Evolutionary conservation across 371 early-diverging fungal species (phyloP).

Genomic region (Rhizomucor pusillus): DNA sequence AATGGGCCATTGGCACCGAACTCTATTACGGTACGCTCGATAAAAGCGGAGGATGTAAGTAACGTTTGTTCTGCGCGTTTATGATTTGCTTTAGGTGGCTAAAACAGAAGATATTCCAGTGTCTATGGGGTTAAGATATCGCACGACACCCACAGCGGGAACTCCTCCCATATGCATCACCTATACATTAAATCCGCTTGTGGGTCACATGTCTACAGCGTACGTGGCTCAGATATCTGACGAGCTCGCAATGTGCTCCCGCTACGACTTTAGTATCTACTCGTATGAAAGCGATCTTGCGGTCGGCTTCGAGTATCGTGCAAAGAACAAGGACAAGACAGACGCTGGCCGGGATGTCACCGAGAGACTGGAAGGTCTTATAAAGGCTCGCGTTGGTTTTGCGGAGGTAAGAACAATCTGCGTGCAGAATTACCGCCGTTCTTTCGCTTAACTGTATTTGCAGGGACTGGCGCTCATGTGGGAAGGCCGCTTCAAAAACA

Average conservation of each 20-base stretch:
- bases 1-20: too few species aligned
- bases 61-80: too few species aligned
- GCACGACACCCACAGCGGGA: slow-evolving; percentile 55
- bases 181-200: slow-evolving; percentile 82
- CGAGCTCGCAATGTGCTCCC: slow-evolving; percentile 69
- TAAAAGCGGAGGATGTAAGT: too few species aligned
- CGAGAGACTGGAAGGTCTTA: slow-evolving; percentile 54
- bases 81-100: too few species aligned
- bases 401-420: slow-evolving; percentile 21
- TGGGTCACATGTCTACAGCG: slow-evolving; percentile 80
- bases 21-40: too few species aligned
- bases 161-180: slow-evolving; percentile 63
- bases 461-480: slow-evolving; percentile 63
- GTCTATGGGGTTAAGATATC: slow-evolving; percentile 72
- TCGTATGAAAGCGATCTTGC: slow-evolving; percentile 85
- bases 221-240: slow-evolving; percentile 78
- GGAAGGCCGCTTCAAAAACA: slow-evolving; percentile 65
- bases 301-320: slow-evolving; percentile 74
- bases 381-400: slow-evolving; percentile 58
- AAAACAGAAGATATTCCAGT: slow-evolving; percentile 27
- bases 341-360: slow-evolving; percentile 18
- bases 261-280: slow-evolving; percentile 87
- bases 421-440: neutral
- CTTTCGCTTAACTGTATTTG: neutral
- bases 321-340: slow-evolving; percentile 18